Conservation (phyloP, 1,139 yeast species). For the Yamadazyma epiphylla region DNA sequence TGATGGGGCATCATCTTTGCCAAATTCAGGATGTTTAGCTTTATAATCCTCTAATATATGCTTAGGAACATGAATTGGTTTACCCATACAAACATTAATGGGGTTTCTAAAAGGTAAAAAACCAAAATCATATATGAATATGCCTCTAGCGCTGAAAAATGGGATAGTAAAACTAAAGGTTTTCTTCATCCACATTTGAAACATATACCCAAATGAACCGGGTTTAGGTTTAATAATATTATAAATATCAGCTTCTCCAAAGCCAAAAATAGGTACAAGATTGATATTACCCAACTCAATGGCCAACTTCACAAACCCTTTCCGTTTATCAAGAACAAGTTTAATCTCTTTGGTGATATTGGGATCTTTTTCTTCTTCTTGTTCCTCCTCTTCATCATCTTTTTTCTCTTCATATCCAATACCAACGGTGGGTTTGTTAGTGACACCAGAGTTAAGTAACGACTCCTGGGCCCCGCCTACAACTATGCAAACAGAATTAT, state of each 20-base stretch:
- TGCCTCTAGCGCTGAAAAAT: constrained; percentile 86
- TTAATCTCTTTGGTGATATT: constrained; percentile 9
- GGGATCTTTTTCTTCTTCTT: constrained; percentile 1
- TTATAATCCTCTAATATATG: constrained; percentile 29
- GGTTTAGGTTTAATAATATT: constrained; percentile 55
- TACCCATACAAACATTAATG: constrained; percentile 76
- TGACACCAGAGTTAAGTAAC: constrained; percentile 47
- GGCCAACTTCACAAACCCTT: constrained; percentile 87
- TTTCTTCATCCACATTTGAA: constrained; percentile 72
- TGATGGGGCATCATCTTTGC: constrained; percentile 8
- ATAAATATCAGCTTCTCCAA: constrained; percentile 87
- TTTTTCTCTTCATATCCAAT: constrained; percentile 53
- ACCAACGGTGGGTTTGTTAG: constrained; percentile 31
- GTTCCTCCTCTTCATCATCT: constrained; percentile 7
- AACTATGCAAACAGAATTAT: constrained; percentile 79
- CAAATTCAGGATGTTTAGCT: constrained; percentile 25
- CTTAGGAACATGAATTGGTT: constrained; percentile 68
- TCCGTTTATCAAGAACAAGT: constrained; percentile 71
- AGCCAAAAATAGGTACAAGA: constrained; percentile 84
- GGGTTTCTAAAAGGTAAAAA: constrained; percentile 81
- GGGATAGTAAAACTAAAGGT: constrained; percentile 83
- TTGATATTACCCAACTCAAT: constrained; percentile 72
- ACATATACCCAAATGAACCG: constrained; percentile 46
- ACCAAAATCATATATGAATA: constrained; percentile 91
- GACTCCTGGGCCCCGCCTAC: constrained; percentile 97